A percentile compares a stretch with the other conserved stretches of the same genome.
Conservation (phyloP, 2,329 filamentous ascomycete genomes). For the Biscogniauxia marginata region DNA sequence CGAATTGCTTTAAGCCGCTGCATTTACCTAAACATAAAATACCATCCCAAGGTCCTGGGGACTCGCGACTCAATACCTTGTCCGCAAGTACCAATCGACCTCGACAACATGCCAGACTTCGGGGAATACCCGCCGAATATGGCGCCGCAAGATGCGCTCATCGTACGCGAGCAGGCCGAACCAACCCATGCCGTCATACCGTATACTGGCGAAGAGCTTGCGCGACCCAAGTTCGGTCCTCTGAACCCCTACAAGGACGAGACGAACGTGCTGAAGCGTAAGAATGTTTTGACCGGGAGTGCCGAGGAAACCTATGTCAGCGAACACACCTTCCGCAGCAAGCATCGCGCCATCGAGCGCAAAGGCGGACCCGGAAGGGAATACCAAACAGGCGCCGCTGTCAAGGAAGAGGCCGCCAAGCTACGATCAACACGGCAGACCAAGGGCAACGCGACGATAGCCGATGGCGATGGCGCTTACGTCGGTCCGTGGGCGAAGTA, state of each 20-base stretch:
- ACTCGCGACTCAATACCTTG: slow-evolving; percentile 4
- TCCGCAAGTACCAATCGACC: neutral
- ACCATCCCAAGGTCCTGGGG: too few relatives aligned
- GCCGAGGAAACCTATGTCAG: slow-evolving; percentile 88
- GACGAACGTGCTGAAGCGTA: slow-evolving; percentile 63
- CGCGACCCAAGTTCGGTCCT: slow-evolving; percentile 65
- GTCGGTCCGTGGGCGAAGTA: slow-evolving; percentile 94
- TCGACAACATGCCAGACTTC: slow-evolving; percentile 55
- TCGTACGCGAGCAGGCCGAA: slow-evolving; percentile 54
- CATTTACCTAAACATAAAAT: too few relatives aligned
- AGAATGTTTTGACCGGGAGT: slow-evolving; percentile 80
- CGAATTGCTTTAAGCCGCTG: too few relatives aligned
- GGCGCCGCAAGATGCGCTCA: slow-evolving; percentile 61
- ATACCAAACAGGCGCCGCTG: slow-evolving; percentile 50
- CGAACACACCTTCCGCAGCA: slow-evolving; percentile 84
- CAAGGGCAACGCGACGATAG: slow-evolving; percentile 80
- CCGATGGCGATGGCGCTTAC: slow-evolving; percentile 85
- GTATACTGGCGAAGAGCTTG: slow-evolving; percentile 71
- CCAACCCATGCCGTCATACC: slow-evolving; percentile 60
- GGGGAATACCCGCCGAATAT: slow-evolving; percentile 66
- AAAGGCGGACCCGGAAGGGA: slow-evolving; percentile 57
- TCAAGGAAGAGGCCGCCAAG: slow-evolving; percentile 69
- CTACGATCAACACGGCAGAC: slow-evolving; percentile 74
- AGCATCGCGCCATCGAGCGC: slow-evolving; percentile 80
- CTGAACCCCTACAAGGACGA: slow-evolving; percentile 73